Conservation (phyloP, 2,329 filamentous ascomycete species). For the Diaporthe caulivora region DNA sequence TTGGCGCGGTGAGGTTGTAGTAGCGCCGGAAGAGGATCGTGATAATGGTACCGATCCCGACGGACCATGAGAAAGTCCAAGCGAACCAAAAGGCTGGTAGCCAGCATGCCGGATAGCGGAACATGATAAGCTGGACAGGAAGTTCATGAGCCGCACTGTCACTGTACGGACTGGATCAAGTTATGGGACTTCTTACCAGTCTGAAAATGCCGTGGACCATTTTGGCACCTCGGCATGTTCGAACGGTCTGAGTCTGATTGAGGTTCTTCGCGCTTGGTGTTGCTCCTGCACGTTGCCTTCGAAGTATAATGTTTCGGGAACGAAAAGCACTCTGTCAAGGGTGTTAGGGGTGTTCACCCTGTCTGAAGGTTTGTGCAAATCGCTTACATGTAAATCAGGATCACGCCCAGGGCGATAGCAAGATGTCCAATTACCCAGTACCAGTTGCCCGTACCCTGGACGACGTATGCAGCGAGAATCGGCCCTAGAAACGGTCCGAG, state of each 20-base stretch:
- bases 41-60: neutral
- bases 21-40: neutral
- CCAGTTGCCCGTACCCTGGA: neutral
- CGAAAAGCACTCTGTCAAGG: neutral
- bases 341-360: no score
- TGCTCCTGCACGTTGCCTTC: neutral
- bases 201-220: neutral
- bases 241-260: neutral
- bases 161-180: no score
- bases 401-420: neutral
- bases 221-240: neutral
- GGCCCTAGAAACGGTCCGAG: neutral
- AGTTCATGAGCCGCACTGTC: no score
- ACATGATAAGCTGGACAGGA: constrained; percentile 14
- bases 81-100: constrained; percentile 16
- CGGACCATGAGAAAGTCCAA: neutral
- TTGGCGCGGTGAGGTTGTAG: neutral
- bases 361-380: no score
- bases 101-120: neutral
- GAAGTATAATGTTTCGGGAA: neutral
- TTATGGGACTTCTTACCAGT: no score
- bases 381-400: neutral
- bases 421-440: neutral
- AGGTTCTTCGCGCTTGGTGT: neutral
- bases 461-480: neutral